Evolutionary conservation across 192 early-diverging fungal genomes (phyloP), one percentile per base, ranked within the genome.

Genomic region (Gonapodya sp.): DNA sequence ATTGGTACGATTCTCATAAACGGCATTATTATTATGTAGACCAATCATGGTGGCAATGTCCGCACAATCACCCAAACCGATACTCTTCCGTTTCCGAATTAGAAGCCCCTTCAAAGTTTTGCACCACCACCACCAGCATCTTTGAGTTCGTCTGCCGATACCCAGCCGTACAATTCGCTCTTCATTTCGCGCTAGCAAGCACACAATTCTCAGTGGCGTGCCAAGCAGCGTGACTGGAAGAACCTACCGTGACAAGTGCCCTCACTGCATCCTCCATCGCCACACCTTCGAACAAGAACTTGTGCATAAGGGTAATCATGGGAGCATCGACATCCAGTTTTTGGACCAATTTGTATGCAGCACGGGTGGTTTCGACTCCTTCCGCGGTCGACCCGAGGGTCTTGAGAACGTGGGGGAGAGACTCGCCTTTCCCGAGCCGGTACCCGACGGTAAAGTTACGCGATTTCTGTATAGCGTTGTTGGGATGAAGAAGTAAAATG

Each of bases 401-500:
- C 2, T 37, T 80, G 1, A 88, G 18, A 18, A 89, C 81, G 46
- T 89, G 82, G 16, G 86, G 84, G 30, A 89, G 82, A 14, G 73
- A 82, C 75, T 89, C 87, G 24, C 88, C 88, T 37, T 85, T 73
- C n/a, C 87, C 88, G 0, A 89, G 35, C 0, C 88, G 82, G 79
- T 80, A 87, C 14, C 88, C 88, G 30, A 88, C 88, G 2, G 88
- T 88, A 78, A 84, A 89, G 83, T 89, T 89, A 73, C 88, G 24
- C 31, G 87, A 88, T 75, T 89, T 89, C 82, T 89, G 86, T 64
- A 24, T 64, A 24, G 8, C 8, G 46, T 64, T 64, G 46, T 64
- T 8, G 46, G 24, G 46, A 24, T 8, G 46, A 24, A 24, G 46
- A 64, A 24, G 46, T 64, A 64, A 31, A 77, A 14, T 2, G 75